Evolutionary conservation across 768 basidiomycete genomes (phyloP).

Genomic region (Boletus speciosus): DNA sequence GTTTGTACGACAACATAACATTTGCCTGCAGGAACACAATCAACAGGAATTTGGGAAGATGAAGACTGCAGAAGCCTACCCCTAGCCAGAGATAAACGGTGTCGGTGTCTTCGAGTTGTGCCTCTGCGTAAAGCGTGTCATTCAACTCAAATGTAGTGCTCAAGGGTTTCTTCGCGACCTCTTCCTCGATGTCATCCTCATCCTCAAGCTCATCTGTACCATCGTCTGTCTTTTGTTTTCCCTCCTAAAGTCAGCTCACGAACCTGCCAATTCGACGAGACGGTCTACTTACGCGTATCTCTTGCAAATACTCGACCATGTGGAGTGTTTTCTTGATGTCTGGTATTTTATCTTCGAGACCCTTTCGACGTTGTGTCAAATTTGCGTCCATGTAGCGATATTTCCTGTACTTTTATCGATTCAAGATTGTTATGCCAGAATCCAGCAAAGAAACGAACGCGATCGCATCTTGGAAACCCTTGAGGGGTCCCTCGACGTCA

Average conservation of each 20-base stretch:
- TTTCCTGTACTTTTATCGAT: constrained; percentile 61
- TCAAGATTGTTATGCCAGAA: constrained; percentile 11
- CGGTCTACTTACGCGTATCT: constrained; percentile 53
- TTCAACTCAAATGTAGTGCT: constrained; percentile 92
- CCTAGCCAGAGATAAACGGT: constrained; percentile 95
- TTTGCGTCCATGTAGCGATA: constrained; percentile 97
- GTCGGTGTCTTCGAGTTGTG: constrained; percentile 81
- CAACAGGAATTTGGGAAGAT: neutral
- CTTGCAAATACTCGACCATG: constrained; percentile 82
- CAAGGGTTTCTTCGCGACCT: constrained; percentile 46
- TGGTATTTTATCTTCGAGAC: constrained; percentile 91
- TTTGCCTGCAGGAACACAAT: constrained; percentile 65
- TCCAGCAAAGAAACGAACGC: constrained; percentile 56
- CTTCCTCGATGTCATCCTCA: constrained; percentile 48
- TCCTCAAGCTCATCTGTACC: constrained; percentile 49
- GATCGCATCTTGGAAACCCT: constrained; percentile 85
- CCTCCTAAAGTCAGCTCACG: constrained; percentile 44
- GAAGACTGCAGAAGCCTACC: constrained; percentile 44
- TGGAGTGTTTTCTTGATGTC: constrained; percentile 90
- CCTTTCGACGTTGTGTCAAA: constrained; percentile 69
- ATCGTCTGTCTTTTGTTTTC: constrained; percentile 42
- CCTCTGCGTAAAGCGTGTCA: constrained; percentile 92
- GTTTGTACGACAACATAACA: constrained; percentile 93
- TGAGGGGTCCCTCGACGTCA: constrained; percentile 74
- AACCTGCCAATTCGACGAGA: neutral